Percentiles rank a stretch among this genome's conserved stretches.
phyloP scores from a whole-genome alignment of 176 grass and related monocot species.

The Musa itinerans region DNA sequence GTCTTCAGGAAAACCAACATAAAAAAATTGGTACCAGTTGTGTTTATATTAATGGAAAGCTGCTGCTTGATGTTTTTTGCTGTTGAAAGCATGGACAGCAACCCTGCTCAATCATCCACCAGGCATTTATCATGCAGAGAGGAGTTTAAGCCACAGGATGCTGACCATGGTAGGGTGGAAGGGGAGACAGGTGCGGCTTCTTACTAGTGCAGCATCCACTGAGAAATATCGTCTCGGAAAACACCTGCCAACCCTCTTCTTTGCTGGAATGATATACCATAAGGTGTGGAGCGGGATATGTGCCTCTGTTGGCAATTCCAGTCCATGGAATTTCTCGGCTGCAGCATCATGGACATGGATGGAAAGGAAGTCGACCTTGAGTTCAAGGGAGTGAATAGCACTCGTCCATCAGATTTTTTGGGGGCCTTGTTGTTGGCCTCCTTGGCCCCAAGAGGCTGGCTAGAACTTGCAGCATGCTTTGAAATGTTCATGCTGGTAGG shows the following conservation, averaged over 20 bases:
- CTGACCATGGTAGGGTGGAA: background rate
- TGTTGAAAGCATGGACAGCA: background rate
- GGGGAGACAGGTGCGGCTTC: background rate
- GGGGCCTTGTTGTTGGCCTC: conserved; percentile 36
- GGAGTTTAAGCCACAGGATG: no score
- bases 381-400: conserved; percentile 61
- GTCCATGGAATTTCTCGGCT: conserved; percentile 30
- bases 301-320: conserved; percentile 37
- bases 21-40: background rate
- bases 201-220: conserved; percentile 45
- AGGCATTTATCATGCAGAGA: background rate
- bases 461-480: conserved; percentile 23
- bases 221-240: conserved; percentile 79
- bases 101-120: background rate
- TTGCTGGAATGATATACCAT: conserved; percentile 19
- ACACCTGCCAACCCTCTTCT: conserved; percentile 44
- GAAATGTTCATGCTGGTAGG: conserved; percentile 14
- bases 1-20: background rate
- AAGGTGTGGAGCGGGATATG: conserved; percentile 30
- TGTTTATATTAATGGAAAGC: background rate
- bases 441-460: conserved; percentile 28
- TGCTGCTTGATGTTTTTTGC: no score
- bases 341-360: conserved; percentile 45
- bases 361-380: conserved; percentile 47
- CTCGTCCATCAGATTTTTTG: conserved; percentile 34